Percentiles rank a stretch among this genome's conserved stretches.
phyloP scores from a whole-genome alignment of 2,329 filamentous ascomycete species.

The Sphaerostilbella broomeana region DNA sequence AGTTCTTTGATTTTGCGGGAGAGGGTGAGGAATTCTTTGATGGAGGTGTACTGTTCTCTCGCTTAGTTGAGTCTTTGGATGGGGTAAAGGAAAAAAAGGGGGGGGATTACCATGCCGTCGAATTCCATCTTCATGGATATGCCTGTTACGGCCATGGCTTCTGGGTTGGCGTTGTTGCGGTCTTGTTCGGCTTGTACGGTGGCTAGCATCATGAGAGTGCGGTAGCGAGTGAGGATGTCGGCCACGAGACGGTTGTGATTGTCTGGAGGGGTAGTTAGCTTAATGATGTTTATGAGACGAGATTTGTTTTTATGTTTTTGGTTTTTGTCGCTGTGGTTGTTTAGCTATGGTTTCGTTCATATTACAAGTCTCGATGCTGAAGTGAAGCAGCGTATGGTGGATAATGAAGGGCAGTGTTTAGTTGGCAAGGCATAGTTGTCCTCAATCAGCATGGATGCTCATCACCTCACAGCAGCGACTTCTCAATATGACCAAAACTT shows the following conservation, averaged over 20 bases:
- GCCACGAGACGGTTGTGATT: slow-evolving; percentile 40
- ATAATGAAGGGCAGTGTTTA: no score
- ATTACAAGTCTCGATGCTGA: no score
- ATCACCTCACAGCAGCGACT: no score
- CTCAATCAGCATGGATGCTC: no score
- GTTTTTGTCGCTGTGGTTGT: no score
- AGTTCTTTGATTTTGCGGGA: slow-evolving; percentile 40
- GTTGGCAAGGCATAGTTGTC: no score
- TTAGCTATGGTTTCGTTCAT: no score
- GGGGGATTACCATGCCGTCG: slow-evolving; percentile 34
- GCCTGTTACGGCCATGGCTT: slow-evolving; percentile 36
- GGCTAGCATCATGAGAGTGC: slow-evolving; percentile 37
- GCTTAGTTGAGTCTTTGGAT: background rate
- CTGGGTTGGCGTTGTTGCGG: slow-evolving; percentile 32
- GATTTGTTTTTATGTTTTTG: no score
- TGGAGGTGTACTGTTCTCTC: slow-evolving; percentile 30
- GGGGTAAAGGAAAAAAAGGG: no score
- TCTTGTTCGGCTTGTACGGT: slow-evolving; percentile 37
- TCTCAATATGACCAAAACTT: no score
- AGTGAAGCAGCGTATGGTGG: no score
- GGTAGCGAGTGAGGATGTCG: slow-evolving; percentile 38
- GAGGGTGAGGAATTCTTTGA: slow-evolving; percentile 39
- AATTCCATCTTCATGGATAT: slow-evolving; percentile 42
- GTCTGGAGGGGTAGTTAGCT: slow-evolving; percentile 25
- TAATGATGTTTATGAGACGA: background rate